Evolutionary conservation across 2,329 filamentous ascomycete genomes (phyloP).

Genomic region (Sarocladiaceae sp.): DNA sequence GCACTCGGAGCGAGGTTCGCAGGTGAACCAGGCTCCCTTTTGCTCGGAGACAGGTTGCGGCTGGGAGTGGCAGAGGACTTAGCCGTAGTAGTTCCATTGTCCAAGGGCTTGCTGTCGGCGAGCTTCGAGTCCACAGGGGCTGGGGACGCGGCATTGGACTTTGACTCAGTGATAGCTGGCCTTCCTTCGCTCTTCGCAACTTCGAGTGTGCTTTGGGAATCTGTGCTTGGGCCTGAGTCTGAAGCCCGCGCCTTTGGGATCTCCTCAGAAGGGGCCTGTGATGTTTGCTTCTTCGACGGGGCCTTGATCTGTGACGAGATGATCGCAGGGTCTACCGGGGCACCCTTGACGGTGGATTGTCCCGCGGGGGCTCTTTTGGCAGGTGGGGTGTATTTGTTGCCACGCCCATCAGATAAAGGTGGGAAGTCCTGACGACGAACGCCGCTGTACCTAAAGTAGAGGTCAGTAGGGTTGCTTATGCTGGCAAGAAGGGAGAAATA

Average conservation of each 20-base stretch:
- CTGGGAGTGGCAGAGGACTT: constrained; percentile 32
- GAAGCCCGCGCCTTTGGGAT: constrained; percentile 13
- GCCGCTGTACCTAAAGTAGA: constrained; percentile 70
- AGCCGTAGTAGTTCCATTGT: constrained; percentile 18
- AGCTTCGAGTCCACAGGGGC: constrained; percentile 12
- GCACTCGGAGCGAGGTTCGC: constrained; percentile 41
- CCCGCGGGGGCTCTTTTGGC: constrained; percentile 76
- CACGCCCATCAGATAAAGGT: constrained; percentile 49
- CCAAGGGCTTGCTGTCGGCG: background rate
- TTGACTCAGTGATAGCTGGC: background rate
- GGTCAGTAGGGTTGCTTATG: constrained; percentile 14
- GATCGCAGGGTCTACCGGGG: constrained; percentile 81
- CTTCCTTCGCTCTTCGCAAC: background rate
- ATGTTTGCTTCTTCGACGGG: constrained; percentile 32
- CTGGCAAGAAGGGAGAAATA: background rate
- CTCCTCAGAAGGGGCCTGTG: constrained; percentile 13
- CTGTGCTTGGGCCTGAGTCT: constrained; percentile 1
- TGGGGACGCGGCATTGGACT: background rate
- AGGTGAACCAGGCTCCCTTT: constrained; percentile 27
- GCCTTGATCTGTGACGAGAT: constrained; percentile 76
- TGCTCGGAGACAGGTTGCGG: constrained; percentile 34
- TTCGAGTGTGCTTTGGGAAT: background rate
- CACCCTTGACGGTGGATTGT: constrained; percentile 69
- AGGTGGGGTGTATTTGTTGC: constrained; percentile 84
- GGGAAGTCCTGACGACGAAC: constrained; percentile 75